phyloP scores from a whole-genome alignment of 2,329 filamentous ascomycete species.

The Pleoardoris graminearum region DNA sequence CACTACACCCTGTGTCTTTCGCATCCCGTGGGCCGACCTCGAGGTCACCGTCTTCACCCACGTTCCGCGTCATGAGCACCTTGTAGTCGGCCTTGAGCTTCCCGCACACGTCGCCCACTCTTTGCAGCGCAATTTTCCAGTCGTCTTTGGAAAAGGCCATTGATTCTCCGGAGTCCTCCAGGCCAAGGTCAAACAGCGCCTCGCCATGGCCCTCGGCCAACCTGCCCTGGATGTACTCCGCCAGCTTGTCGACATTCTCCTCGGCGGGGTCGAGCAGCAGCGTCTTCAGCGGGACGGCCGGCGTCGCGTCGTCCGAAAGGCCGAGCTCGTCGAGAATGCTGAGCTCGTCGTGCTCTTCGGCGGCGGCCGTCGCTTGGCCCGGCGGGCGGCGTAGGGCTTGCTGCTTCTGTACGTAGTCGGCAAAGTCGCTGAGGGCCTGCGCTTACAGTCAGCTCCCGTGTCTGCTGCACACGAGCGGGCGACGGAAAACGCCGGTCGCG shows the following conservation, averaged over 20 bases:
- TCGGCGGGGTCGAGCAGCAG: constrained; percentile 66
- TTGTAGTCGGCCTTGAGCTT: constrained; percentile 73
- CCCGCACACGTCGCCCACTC: constrained; percentile 68
- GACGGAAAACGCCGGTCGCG: background rate
- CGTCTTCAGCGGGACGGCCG: constrained; percentile 69
- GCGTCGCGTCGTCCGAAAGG: constrained; percentile 69
- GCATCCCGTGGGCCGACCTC: constrained; percentile 68
- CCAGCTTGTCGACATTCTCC: constrained; percentile 64
- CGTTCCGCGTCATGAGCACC: constrained; percentile 85
- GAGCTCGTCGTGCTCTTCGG: constrained; percentile 81
- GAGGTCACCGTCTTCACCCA: constrained; percentile 73
- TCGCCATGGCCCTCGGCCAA: constrained; percentile 86
- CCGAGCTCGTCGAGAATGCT: constrained; percentile 82
- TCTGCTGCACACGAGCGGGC: background rate
- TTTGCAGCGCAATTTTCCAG: constrained; percentile 72
- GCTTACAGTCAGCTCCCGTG: background rate
- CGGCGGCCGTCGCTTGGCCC: constrained; percentile 36
- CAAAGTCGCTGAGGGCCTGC: constrained; percentile 88
- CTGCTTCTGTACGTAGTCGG: constrained; percentile 95
- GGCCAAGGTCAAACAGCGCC: constrained; percentile 86
- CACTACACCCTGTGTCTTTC: constrained; percentile 74
- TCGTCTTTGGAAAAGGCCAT: constrained; percentile 76
- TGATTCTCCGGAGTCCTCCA: constrained; percentile 84
- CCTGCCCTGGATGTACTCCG: constrained; percentile 66
- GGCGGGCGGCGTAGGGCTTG: constrained; percentile 67